Base-by-base conservation (phyloP, 148 eudicot genomes). In the Rhododendron vialii region DNA sequence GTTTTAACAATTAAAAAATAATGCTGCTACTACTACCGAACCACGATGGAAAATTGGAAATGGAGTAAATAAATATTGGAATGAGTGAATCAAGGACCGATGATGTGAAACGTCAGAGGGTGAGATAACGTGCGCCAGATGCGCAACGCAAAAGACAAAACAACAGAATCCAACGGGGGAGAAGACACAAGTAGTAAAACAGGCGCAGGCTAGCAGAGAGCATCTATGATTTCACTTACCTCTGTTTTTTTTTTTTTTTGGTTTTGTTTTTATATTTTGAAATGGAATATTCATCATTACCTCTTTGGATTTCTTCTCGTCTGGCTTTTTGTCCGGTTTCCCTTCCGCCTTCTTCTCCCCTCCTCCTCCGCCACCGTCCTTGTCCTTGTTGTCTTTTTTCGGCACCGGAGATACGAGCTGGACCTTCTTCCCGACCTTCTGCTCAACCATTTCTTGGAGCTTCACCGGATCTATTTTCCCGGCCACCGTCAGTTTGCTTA, bases 321-420 rank as follows among this genome's bases (percentile, higher is more conserved):
- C 87, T 3, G 77, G 41, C 36, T 78, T 84, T 50, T 87, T 84
- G 69, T 65, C 80, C 17, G 24, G 73, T 17, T 87, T 77, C 7
- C 17, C 83, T 20, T 35, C 69, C 63, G 55, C 13, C 48, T 38
- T 28, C 50, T 84, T 76, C 35, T 85, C 26, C 45, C 79, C 33
- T 84, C 48, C 80, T 83, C 14, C n/a, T 1, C 65, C 65, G 15
- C 69, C 87, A 7, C 76, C 84, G 78, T 55, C 63, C 3, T 73
- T 20, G 3, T 80, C 36, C 24, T 73, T 55, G 26, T 86, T 81
- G 63, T 35, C 83, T 33, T 91, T 90, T 55, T 87, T 90, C 0
- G 92, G 89, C 55, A 84, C 24, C 1, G 98, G 96, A 12, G 94
- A 91, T 13, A 94, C 63, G 5, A 93, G 85, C 76, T 96, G 94